Evolutionary conservation across 192 early-diverging fungal genomes (phyloP).

Genomic region (Backusella liffmaniae): DNA sequence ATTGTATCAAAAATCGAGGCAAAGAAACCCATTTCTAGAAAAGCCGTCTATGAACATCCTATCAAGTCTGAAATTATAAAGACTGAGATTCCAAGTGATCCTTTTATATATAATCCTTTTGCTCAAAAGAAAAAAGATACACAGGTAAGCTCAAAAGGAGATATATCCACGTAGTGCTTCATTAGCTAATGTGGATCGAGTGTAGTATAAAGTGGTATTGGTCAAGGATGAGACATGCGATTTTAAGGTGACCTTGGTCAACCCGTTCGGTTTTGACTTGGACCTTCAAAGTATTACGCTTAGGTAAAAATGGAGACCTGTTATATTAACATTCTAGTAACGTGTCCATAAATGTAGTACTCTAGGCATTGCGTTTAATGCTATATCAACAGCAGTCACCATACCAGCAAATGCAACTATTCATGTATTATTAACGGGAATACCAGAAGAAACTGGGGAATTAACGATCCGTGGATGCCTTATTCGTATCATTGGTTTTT

Average conservation of each 20-base stretch:
- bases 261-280: slow-evolving; percentile 80
- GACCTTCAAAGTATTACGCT: slow-evolving; percentile 67
- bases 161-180: too few relatives aligned
- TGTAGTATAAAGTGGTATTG: slow-evolving; percentile 42
- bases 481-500: slow-evolving; percentile 52
- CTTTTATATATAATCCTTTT: slow-evolving; percentile 85
- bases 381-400: slow-evolving; percentile 53
- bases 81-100: slow-evolving; percentile 42
- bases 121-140: slow-evolving; percentile 52
- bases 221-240: slow-evolving; percentile 66
- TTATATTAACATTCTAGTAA: not conserved
- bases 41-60: slow-evolving; percentile 58
- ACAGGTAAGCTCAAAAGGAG: slow-evolving; percentile 31
- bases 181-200: not conserved
- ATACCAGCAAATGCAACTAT: slow-evolving; percentile 67
- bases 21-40: slow-evolving; percentile 50
- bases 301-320: slow-evolving; percentile 31
- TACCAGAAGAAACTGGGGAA: slow-evolving; percentile 57
- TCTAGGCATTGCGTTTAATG: slow-evolving; percentile 56
- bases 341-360: slow-evolving; percentile 43
- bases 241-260: slow-evolving; percentile 70
- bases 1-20: slow-evolving; percentile 54
- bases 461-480: slow-evolving; percentile 63
- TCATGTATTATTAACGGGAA: slow-evolving; percentile 63
- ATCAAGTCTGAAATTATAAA: slow-evolving; percentile 34